Evolutionary conservation across 2,329 filamentous ascomycete genomes (phyloP).

Genomic region (Xylariaceae sp.): DNA sequence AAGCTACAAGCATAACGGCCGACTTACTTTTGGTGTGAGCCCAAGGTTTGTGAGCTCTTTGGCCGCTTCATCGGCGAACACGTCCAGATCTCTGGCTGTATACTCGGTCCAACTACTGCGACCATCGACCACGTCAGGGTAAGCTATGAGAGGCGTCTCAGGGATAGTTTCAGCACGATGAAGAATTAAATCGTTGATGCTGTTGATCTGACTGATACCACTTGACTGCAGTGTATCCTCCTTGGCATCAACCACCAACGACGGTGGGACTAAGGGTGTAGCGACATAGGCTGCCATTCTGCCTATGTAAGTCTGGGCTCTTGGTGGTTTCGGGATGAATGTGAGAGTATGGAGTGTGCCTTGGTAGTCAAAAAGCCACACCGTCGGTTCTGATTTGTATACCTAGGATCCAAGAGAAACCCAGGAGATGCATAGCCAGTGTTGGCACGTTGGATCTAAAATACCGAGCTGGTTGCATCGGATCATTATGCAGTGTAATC

Average conservation of each 20-base stretch:
- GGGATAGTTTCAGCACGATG: conserved; percentile 8
- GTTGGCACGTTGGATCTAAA: too few relatives aligned
- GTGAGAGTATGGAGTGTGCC: too few relatives aligned
- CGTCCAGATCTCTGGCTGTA: conserved; percentile 9
- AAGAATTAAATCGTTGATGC: conserved; percentile 10
- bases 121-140: conserved; percentile 5
- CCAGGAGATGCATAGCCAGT: too few relatives aligned
- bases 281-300: too few relatives aligned
- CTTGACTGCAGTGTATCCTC: neutral
- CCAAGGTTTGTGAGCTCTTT: conserved; percentile 6
- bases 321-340: too few relatives aligned
- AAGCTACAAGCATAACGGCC: neutral
- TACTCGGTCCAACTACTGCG: conserved; percentile 4
- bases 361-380: too few relatives aligned
- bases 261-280: too few relatives aligned
- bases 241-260: neutral
- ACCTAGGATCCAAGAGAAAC: too few relatives aligned
- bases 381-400: too few relatives aligned
- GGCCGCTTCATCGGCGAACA: conserved; percentile 8
- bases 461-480: too few relatives aligned
- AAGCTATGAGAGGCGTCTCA: conserved; percentile 8
- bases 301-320: too few relatives aligned
- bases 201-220: conserved; percentile 6
- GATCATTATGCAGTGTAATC: too few relatives aligned
- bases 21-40: conserved; percentile 5